A percentile compares a stretch with the other conserved stretches of the same genome.
These are phyloP conservation scores for Citrus maxima DNA, from an alignment of 345 rosid genomes.

Conservation along the genomic window DNA sequence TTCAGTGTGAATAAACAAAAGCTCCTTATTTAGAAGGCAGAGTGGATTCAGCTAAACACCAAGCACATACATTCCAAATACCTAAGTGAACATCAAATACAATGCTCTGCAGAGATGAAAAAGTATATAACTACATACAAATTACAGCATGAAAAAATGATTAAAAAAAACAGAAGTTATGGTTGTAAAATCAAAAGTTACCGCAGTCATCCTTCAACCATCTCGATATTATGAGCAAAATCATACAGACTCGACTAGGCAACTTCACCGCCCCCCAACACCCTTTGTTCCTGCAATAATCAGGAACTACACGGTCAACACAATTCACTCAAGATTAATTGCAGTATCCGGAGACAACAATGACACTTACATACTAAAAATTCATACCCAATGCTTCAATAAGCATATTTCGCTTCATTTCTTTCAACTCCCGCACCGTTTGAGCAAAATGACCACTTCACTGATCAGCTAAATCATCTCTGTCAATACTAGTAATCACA, in stretches of 20 bases:
- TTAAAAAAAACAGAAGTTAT: neutral
- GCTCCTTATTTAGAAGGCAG: neutral
- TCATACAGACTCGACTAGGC: slow-evolving; percentile 83
- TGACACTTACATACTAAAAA: neutral
- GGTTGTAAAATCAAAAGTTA: slow-evolving; percentile 35
- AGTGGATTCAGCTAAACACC: neutral
- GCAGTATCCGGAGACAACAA: neutral
- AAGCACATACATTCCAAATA: neutral
- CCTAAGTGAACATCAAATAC: neutral
- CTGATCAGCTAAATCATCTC: slow-evolving; percentile 84
- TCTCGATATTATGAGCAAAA: slow-evolving; percentile 94
- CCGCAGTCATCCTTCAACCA: slow-evolving; percentile 96
- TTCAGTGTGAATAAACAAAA: neutral
- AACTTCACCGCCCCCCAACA: slow-evolving; percentile 61
- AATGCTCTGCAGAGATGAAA: neutral
- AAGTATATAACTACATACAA: neutral
- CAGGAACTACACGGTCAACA: slow-evolving; percentile 63
- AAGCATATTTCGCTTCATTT: slow-evolving; percentile 74
- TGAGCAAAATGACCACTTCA: slow-evolving; percentile 79
- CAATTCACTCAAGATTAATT: neutral
- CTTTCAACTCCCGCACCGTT: slow-evolving; percentile 76
- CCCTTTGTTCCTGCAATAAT: slow-evolving; percentile 71
- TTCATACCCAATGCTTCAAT: slow-evolving; percentile 87
- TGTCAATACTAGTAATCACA: slow-evolving; percentile 85
- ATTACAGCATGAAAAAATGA: neutral